phyloP scores from a whole-genome alignment of 805 yeast genomes.

The Lachancea fermentati region DNA sequence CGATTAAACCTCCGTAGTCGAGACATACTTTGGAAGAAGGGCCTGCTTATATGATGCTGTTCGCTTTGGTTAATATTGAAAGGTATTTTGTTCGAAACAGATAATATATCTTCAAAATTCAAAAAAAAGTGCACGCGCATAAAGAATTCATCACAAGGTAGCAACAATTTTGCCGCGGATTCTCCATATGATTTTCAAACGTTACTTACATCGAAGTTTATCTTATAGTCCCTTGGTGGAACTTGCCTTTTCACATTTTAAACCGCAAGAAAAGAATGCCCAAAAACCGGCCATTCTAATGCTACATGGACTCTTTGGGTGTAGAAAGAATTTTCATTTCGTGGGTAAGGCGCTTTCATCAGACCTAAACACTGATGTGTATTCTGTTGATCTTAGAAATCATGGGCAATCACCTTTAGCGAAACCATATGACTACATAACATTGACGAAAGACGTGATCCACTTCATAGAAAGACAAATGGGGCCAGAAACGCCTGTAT shows the following conservation, averaged over 20 bases:
- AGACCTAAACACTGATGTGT: slow-evolving; percentile 32
- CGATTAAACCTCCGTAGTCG: slow-evolving; percentile 21
- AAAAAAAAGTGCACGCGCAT: no score
- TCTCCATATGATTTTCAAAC: slow-evolving; percentile 6
- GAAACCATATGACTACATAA: slow-evolving; percentile 39
- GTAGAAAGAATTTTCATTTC: slow-evolving; percentile 38
- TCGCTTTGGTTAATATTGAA: no score
- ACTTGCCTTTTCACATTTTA: slow-evolving; percentile 15
- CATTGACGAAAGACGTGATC: slow-evolving; percentile 40
- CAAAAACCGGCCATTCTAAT: slow-evolving; percentile 36
- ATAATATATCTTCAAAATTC: no score
- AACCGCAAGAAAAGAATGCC: background rate
- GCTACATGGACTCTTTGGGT: slow-evolving; percentile 54
- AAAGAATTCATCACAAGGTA: no score
- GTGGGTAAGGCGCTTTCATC: slow-evolving; percentile 35
- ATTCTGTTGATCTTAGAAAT: slow-evolving; percentile 47
- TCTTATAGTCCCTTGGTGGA: slow-evolving; percentile 21
- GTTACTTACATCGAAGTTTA: slow-evolving; percentile 8
- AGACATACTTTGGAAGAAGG: slow-evolving; percentile 20
- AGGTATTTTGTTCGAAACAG: no score
- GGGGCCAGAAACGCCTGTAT: slow-evolving; percentile 26
- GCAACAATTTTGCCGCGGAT: no score
- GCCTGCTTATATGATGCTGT: no score
- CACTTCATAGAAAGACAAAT: slow-evolving; percentile 29
- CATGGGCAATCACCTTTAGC: slow-evolving; percentile 48